phyloP scores from a whole-genome alignment of 192 early-diverging fungal genomes.

The Entomortierella parvispora region DNA sequence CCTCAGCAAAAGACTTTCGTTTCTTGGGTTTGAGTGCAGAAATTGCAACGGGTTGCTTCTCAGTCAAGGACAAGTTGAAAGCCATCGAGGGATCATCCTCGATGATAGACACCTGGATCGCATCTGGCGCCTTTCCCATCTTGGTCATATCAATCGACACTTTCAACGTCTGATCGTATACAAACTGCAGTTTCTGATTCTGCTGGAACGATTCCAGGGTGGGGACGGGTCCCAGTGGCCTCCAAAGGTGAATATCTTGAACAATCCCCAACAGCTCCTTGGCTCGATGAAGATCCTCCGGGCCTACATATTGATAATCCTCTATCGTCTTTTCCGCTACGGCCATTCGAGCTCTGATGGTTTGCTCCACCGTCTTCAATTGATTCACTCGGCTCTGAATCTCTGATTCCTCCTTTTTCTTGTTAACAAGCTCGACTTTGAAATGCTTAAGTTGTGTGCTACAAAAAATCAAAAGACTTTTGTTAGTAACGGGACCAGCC shows the following conservation, averaged over 20 bases:
- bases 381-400: conserved; percentile 24
- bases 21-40: conserved; percentile 21
- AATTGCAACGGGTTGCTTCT: conserved; percentile 15
- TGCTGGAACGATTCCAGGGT: neutral
- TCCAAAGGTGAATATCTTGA: conserved; percentile 37
- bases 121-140: conserved; percentile 23
- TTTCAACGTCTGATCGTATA: conserved; percentile 30
- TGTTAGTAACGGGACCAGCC: too few relatives aligned
- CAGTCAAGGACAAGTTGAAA: conserved; percentile 8
- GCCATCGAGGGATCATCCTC: conserved; percentile 8
- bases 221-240: conserved; percentile 1
- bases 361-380: conserved; percentile 13
- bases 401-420: conserved; percentile 35
- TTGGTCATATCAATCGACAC: conserved; percentile 28
- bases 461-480: neutral
- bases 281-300: conserved; percentile 27
- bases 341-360: conserved; percentile 1
- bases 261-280: conserved; percentile 23
- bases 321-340: conserved; percentile 37
- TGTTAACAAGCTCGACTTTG: conserved; percentile 14
- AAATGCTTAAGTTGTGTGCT: conserved; percentile 44
- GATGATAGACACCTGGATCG: conserved; percentile 21
- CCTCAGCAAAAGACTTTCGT: conserved; percentile 20
- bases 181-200: conserved; percentile 25
- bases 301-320: conserved; percentile 27